Base-by-base conservation (phyloP, 2,329 filamentous ascomycete species). In the Sclerotinia trifoliorum region DNA sequence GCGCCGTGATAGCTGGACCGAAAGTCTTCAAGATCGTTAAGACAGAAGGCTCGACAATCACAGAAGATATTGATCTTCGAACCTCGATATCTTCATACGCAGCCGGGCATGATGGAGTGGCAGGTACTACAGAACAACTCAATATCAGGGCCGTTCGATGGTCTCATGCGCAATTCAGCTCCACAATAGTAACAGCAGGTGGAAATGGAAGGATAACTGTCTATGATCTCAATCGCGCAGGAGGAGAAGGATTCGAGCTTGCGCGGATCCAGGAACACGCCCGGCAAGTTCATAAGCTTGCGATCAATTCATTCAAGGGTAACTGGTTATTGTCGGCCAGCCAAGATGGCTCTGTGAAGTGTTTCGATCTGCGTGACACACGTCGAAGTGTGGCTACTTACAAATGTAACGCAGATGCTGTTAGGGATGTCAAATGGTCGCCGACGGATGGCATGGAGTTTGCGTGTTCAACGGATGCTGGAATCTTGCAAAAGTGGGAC, bases 351-450 rank as follows among this genome's bases (percentile, higher is more conserved):
- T 82, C 85, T 15, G 84, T 88, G 42, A 85, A 86, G 56, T 84
- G 84, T 71, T 88, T 88, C 69, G 87, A 90, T 73, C 82, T 86
- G 24, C 82, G 83, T 58, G 70, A 65, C 17, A 82, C 85, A n/a
- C 82, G 80, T 19, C 81, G 84, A 17, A 82, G 80, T 2, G 83
- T 83, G 13, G 80, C 79, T 75, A 74, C 81, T 68, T 83, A 83
- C 76, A 78, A 75, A 67, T 77, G 83, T 76, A 85, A 84, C 70
- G 81, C 82, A n/a, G 85, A 86, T 66, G 81, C 82, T 42, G 84
- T 90, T 44, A 82, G 85, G 35, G 84, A 88, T 74, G 84, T 90
- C n/a, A 83, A 86, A 72, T 90, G 87, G 87, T 88, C 86, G 19
- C 86, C 87, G 8, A 84, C 80, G 46, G 83, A 87, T 62, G 87